Evolutionary conservation across 768 basidiomycete species (phyloP).

Genomic region (Lactarius hengduanensis): DNA sequence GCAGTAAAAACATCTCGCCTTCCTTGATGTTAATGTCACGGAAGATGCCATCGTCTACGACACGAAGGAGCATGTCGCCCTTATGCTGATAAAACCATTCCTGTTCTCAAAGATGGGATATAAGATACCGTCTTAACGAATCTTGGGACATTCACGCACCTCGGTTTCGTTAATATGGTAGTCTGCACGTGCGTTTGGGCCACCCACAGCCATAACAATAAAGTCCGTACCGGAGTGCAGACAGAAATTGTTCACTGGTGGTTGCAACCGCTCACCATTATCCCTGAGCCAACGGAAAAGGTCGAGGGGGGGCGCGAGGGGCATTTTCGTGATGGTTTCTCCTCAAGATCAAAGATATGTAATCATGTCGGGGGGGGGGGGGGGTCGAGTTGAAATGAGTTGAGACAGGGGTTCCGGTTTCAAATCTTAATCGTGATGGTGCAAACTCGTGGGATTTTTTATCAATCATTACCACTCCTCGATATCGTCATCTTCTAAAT

Average conservation of each 20-base stretch:
- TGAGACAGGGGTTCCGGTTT: not conserved
- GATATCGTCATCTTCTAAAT: conserved; percentile 28
- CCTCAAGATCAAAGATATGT: not conserved
- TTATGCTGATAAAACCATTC: conserved; percentile 99
- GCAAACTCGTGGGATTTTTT: not conserved
- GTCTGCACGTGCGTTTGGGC: conserved; percentile 91
- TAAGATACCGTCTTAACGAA: not conserved
- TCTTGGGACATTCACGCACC: conserved; percentile 40
- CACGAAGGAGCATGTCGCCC: conserved; percentile 86
- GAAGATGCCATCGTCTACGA: conserved; percentile 78
- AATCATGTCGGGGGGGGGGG: not conserved
- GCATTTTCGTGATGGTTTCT: conserved; percentile 46
- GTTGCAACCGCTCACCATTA: conserved; percentile 76
- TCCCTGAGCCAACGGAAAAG: conserved; percentile 85
- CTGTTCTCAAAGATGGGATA: conserved; percentile 37
- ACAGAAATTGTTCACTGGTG: conserved; percentile 92
- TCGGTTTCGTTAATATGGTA: conserved; percentile 97
- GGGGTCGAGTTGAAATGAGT: too few relatives aligned
- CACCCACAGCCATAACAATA: conserved; percentile 94
- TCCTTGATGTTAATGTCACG: conserved; percentile 87
- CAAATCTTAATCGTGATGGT: not conserved
- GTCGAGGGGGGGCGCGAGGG: conserved; percentile 79
- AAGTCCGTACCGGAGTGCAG: conserved; percentile 81
- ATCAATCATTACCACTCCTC: conserved; percentile 20
- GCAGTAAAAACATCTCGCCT: conserved; percentile 95